Conservation (phyloP, 495 filamentous ascomycete genomes). For the Aspergillus indologenus region DNA sequence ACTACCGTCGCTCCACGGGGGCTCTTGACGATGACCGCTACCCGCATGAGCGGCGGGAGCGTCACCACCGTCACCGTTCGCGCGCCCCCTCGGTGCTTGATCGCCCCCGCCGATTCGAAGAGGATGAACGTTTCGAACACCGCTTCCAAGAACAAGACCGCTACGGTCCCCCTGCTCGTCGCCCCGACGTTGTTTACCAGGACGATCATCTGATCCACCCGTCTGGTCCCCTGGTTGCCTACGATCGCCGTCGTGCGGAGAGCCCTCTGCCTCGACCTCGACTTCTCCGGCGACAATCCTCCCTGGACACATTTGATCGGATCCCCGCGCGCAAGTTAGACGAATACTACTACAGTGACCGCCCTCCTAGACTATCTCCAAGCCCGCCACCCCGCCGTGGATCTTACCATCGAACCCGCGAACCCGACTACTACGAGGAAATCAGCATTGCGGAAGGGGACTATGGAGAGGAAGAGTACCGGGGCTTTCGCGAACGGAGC, state of each 20-base stretch:
- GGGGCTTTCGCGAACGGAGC: conserved; percentile 51
- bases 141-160: conserved; percentile 54
- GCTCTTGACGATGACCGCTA: conserved; percentile 47
- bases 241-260: conserved; percentile 37
- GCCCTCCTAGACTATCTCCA: conserved; percentile 32
- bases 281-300: conserved; percentile 62
- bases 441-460: conserved; percentile 65
- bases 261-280: conserved; percentile 52
- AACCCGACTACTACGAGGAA: conserved; percentile 57
- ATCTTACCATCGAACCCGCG: conserved; percentile 43
- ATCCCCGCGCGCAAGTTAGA: conserved; percentile 57
- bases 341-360: conserved; percentile 45
- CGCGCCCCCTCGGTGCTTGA: conserved; percentile 44
- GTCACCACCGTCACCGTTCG: conserved; percentile 40
- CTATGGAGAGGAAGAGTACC: conserved; percentile 66
- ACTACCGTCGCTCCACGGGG: conserved; percentile 42
- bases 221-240: conserved; percentile 37
- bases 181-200: conserved; percentile 45
- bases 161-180: conserved; percentile 53
- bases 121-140: conserved; percentile 52
- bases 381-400: conserved; percentile 34
- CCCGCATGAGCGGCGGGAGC: conserved; percentile 47
- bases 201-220: conserved; percentile 48
- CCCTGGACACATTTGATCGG: conserved; percentile 70
- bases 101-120: conserved; percentile 38